Conservation (phyloP, 192 early-diverging fungal species). For the Backusella liffmaniae region DNA sequence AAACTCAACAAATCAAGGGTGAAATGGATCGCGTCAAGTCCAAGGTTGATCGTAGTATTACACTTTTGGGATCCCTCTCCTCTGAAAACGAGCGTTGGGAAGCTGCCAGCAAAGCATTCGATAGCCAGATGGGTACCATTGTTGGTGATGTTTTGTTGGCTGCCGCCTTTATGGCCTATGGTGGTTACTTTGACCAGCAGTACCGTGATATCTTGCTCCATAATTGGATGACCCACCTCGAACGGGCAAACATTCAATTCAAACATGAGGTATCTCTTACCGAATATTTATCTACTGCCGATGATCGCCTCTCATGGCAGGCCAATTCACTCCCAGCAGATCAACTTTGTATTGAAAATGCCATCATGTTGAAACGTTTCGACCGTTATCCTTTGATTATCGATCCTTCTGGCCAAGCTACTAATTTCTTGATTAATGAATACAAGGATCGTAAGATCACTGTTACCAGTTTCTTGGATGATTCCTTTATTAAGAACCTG, state of each 20-base stretch:
- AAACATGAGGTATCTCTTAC: slow-evolving; percentile 80
- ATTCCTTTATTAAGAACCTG: slow-evolving; percentile 94
- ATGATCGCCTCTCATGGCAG: slow-evolving; percentile 91
- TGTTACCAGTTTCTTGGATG: slow-evolving; percentile 96
- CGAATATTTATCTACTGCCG: slow-evolving; percentile 89
- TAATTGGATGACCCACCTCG: slow-evolving; percentile 78
- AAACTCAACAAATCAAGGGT: slow-evolving; percentile 83
- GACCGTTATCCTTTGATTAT: slow-evolving; percentile 98
- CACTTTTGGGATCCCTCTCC: slow-evolving; percentile 82
- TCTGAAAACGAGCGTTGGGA: slow-evolving; percentile 96
- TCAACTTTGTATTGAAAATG: slow-evolving; percentile 96
- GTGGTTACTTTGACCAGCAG: slow-evolving; percentile 97
- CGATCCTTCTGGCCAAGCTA: slow-evolving; percentile 95
- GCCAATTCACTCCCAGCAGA: slow-evolving; percentile 82
- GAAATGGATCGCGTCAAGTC: slow-evolving; percentile 93
- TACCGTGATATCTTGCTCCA: slow-evolving; percentile 79
- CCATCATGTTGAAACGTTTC: slow-evolving; percentile 93
- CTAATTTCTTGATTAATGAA: slow-evolving; percentile 82
- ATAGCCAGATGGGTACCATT: slow-evolving; percentile 95
- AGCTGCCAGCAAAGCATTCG: slow-evolving; percentile 84
- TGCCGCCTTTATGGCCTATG: slow-evolving; percentile 95
- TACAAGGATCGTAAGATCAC: slow-evolving; percentile 88
- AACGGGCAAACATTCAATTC: slow-evolving; percentile 66
- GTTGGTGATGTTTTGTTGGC: slow-evolving; percentile 95
- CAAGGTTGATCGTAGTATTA: slow-evolving; percentile 91